A percentile compares a stretch with the other conserved stretches of the same genome.
phyloP scores from a whole-genome alignment of 768 basidiomycete species.

The Suillus occidentalis region DNA sequence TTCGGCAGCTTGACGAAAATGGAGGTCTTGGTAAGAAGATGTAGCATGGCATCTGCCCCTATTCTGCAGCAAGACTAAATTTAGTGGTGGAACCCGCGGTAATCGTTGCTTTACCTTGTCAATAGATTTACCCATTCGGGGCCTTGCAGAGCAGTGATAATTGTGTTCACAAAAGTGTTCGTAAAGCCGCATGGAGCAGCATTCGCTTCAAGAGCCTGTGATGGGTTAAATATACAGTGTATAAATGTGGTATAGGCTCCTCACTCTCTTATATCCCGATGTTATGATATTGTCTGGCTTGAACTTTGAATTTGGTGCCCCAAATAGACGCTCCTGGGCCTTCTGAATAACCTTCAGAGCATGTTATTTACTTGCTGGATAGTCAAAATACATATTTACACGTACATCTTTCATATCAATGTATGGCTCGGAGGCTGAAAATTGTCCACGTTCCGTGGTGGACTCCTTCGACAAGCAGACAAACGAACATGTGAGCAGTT shows the following conservation, averaged over 20 bases:
- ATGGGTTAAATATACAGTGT: not conserved
- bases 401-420: slow-evolving; percentile 57
- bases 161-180: slow-evolving; percentile 72
- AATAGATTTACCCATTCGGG: slow-evolving; percentile 68
- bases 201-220: slow-evolving; percentile 32
- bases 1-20: slow-evolving; percentile 83
- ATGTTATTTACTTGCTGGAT: not conserved
- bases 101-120: slow-evolving; percentile 44
- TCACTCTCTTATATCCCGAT: slow-evolving; percentile 61
- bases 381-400: not conserved
- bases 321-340: slow-evolving; percentile 57
- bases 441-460: slow-evolving; percentile 19
- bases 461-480: slow-evolving; percentile 39
- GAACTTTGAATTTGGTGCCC: slow-evolving; percentile 24
- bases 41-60: slow-evolving; percentile 74
- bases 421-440: slow-evolving; percentile 39
- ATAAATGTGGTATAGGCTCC: slow-evolving; percentile 16
- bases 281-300: slow-evolving; percentile 61
- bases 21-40: slow-evolving; percentile 76
- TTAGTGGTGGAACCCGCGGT: not conserved
- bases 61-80: slow-evolving; percentile 46
- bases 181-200: slow-evolving; percentile 44
- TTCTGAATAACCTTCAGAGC: slow-evolving; percentile 55
- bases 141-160: slow-evolving; percentile 63
- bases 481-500: slow-evolving; percentile 46